Evolutionary conservation across 306 rosid genomes (phyloP).

Genomic region (Coriaria nepalensis): DNA sequence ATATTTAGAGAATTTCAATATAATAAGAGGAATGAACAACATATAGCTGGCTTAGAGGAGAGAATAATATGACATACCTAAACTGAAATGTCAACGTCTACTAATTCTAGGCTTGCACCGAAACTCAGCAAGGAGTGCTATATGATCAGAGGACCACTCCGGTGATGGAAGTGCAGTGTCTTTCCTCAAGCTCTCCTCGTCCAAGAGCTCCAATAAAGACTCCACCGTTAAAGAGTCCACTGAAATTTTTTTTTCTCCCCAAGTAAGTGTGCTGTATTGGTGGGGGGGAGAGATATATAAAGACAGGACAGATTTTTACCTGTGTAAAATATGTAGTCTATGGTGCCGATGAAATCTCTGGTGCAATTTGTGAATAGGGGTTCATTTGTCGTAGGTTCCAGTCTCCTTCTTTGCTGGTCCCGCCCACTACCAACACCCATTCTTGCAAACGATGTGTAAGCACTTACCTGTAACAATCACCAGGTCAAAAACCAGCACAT

Average conservation of each 20-base stretch:
- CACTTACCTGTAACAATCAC: slow-evolving; percentile 57
- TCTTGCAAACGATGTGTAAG: slow-evolving; percentile 82
- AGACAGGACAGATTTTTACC: slow-evolving; percentile 28
- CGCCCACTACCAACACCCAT: slow-evolving; percentile 44
- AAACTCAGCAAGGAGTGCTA: slow-evolving; percentile 87
- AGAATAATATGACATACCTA: slow-evolving; percentile 9
- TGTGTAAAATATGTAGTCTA: slow-evolving; percentile 95
- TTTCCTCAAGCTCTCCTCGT: slow-evolving; percentile 91
- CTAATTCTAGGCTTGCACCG: slow-evolving; percentile 81
- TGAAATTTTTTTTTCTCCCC: slow-evolving; percentile 19
- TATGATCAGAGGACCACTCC: slow-evolving; percentile 98
- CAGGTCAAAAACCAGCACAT: slow-evolving; percentile 4
- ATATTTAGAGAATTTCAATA: not conserved
- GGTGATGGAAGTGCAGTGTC: slow-evolving; percentile 99
- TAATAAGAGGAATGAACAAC: not conserved
- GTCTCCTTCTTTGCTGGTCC: slow-evolving; percentile 72
- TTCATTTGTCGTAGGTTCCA: slow-evolving; percentile 70
- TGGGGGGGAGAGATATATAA: not conserved
- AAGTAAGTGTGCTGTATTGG: slow-evolving; percentile 1
- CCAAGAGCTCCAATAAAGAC: slow-evolving; percentile 85
- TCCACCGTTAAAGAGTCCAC: slow-evolving; percentile 95
- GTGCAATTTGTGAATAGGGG: slow-evolving; percentile 86
- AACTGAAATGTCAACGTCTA: slow-evolving; percentile 58
- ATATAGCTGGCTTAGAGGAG: too few species aligned
- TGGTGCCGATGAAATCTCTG: slow-evolving; percentile 88